phyloP scores from a whole-genome alignment of 2,329 filamentous ascomycete species.

The Xenosphaeropsis pyriputrescens region DNA sequence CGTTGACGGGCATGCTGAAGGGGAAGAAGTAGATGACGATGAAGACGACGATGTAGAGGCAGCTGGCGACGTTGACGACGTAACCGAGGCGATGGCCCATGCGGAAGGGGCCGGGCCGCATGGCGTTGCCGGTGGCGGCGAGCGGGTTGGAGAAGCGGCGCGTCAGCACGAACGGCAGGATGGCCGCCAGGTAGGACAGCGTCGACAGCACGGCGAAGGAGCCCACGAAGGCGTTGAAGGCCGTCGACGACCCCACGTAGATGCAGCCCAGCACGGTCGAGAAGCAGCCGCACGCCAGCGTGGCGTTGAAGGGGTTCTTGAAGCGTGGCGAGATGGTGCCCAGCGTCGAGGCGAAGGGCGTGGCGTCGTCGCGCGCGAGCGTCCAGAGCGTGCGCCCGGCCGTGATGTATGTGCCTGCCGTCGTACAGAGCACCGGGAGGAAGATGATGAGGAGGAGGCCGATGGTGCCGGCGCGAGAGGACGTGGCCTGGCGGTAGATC shows the following conservation, averaged over 20 bases:
- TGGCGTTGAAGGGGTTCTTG: slow-evolving; percentile 36
- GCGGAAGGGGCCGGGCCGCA: slow-evolving; percentile 40
- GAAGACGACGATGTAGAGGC: slow-evolving; percentile 40
- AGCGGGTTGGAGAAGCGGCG: slow-evolving; percentile 15
- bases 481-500: slow-evolving; percentile 44
- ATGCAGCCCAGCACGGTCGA: slow-evolving; percentile 43
- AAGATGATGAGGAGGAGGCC: slow-evolving; percentile 35
- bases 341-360: slow-evolving; percentile 30
- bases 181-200: slow-evolving; percentile 44
- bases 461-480: slow-evolving; percentile 30
- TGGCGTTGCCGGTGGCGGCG: slow-evolving; percentile 2
- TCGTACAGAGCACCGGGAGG: slow-evolving; percentile 31
- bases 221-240: slow-evolving; percentile 50
- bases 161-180: slow-evolving; percentile 36
- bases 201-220: slow-evolving; percentile 36
- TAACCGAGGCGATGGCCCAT: slow-evolving; percentile 31
- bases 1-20: slow-evolving; percentile 24
- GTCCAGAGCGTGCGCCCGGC: slow-evolving; percentile 44
- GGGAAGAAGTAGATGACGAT: slow-evolving; percentile 48
- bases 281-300: slow-evolving; percentile 27
- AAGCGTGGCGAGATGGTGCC: slow-evolving; percentile 26
- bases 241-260: slow-evolving; percentile 46
- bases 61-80: slow-evolving; percentile 29
- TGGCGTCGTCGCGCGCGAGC: slow-evolving; percentile 38
- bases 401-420: slow-evolving; percentile 40